Evolutionary conservation across 2,329 filamentous ascomycete species (phyloP).

Genomic region (Capronia coronata): DNA sequence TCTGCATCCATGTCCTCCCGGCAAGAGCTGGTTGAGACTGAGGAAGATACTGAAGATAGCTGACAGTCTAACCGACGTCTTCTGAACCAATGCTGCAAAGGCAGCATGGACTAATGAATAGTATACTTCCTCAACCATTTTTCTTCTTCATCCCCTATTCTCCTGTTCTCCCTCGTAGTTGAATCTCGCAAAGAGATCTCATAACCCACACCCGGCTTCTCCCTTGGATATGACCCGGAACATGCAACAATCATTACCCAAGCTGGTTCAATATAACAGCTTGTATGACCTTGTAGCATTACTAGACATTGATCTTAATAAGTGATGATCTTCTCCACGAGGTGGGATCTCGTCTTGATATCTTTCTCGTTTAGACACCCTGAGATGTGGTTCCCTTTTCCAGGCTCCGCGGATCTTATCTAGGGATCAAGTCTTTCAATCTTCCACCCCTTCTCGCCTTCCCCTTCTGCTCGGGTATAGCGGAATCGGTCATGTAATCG

Average conservation of each 20-base stretch:
- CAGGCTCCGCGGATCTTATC: too few species aligned
- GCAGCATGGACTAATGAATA: too few species aligned
- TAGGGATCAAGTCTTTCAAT: background rate
- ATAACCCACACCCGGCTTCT: too few species aligned
- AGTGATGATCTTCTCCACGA: too few species aligned
- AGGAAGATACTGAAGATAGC: background rate
- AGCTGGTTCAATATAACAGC: too few species aligned
- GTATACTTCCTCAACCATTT: constrained; percentile 8
- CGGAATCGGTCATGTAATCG: constrained; percentile 89
- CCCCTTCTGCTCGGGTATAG: constrained; percentile 58
- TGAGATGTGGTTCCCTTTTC: background rate
- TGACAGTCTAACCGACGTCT: background rate
- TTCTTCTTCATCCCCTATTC: background rate
- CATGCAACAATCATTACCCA: too few species aligned
- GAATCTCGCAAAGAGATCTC: too few species aligned
- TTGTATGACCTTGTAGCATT: too few species aligned
- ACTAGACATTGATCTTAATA: too few species aligned
- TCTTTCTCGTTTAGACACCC: too few species aligned
- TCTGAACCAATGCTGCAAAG: background rate
- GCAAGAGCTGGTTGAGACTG: background rate
- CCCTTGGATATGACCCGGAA: too few species aligned
- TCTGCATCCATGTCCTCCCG: background rate
- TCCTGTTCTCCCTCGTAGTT: background rate
- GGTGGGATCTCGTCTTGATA: too few species aligned
- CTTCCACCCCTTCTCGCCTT: constrained; percentile 13